Percentiles rank a stretch among this genome's conserved stretches.
phyloP scores from a whole-genome alignment of 169 alveolate species.

The Plasmodium gonderi region DNA sequence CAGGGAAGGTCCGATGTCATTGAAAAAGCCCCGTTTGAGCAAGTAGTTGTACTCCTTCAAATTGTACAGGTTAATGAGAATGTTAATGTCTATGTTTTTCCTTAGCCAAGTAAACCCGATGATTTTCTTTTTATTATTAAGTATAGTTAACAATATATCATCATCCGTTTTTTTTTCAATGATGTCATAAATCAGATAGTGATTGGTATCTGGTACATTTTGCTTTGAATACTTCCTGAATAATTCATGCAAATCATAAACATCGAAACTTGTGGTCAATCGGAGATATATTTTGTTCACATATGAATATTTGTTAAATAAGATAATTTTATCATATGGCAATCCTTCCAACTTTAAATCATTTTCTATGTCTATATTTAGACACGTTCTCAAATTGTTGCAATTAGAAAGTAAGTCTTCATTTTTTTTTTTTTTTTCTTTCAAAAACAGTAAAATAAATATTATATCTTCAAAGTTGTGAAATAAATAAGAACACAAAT shows the following conservation, averaged over 20 bases:
- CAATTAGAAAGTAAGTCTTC: not conserved
- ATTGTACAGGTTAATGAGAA: slow-evolving; percentile 32
- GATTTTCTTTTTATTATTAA: slow-evolving; percentile 46
- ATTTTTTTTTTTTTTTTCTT: not conserved
- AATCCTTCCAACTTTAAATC: not conserved
- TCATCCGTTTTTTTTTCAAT: slow-evolving; percentile 48
- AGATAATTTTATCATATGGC: not conserved
- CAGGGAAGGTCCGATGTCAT: not conserved
- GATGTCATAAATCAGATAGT: slow-evolving; percentile 36
- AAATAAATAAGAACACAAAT: slow-evolving; percentile 22
- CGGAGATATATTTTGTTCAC: slow-evolving; percentile 26
- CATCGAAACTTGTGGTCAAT: slow-evolving; percentile 27
- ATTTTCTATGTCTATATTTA: slow-evolving; percentile 14
- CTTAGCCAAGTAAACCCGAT: slow-evolving; percentile 43
- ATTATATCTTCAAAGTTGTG: slow-evolving; percentile 8
- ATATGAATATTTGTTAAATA: slow-evolving; percentile 19
- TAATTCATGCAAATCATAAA: slow-evolving; percentile 60
- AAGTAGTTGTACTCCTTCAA: slow-evolving; percentile 42
- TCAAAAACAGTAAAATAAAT: slow-evolving; percentile 41
- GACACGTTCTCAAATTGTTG: not conserved
- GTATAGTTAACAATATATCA: slow-evolving; percentile 28
- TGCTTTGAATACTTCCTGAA: slow-evolving; percentile 13
- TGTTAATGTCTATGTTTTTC: slow-evolving; percentile 51
- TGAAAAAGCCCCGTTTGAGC: not conserved
- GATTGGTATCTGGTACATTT: not conserved